Conservation (phyloP, 23 red algal genomes). For the Pyropia yezoensis region DNA sequence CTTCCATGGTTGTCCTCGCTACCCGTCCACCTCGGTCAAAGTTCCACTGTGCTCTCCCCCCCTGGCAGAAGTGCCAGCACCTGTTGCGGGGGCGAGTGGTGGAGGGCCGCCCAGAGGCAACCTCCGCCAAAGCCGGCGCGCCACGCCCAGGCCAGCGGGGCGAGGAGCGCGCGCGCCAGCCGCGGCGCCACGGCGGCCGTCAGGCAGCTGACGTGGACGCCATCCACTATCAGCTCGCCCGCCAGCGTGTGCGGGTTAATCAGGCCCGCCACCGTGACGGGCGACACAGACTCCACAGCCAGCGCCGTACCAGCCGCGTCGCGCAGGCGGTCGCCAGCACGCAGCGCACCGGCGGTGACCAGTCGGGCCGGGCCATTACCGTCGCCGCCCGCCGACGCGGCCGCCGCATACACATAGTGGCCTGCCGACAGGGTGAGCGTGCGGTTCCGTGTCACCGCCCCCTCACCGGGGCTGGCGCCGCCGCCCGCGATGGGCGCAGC, state of each 20-base stretch:
- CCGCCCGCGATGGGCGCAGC: neutral
- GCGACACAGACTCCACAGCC: constrained; percentile 8
- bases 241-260: constrained; percentile 59
- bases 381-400: neutral
- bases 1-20: no score
- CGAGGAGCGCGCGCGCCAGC: constrained; percentile 30
- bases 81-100: no score
- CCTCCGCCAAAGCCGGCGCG: no score
- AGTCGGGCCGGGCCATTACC: neutral
- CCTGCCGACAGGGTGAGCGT: neutral
- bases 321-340: constrained; percentile 12
- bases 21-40: no score
- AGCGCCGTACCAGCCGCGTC: neutral
- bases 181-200: constrained; percentile 29
- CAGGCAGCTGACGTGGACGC: constrained; percentile 28
- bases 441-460: neutral
- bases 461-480: neutral
- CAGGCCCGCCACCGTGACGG: constrained; percentile 31
- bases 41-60: no score
- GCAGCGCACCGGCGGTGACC: constrained; percentile 3
- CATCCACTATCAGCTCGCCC: constrained; percentile 49
- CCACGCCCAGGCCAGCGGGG: constrained; percentile 11
- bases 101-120: no score
- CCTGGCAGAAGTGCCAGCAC: no score
- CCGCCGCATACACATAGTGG: neutral